Evolutionary conservation across 2,329 filamentous ascomycete genomes (phyloP), one percentile per base, ranked within the genome.

Genomic region (Diaporthe sp.): DNA sequence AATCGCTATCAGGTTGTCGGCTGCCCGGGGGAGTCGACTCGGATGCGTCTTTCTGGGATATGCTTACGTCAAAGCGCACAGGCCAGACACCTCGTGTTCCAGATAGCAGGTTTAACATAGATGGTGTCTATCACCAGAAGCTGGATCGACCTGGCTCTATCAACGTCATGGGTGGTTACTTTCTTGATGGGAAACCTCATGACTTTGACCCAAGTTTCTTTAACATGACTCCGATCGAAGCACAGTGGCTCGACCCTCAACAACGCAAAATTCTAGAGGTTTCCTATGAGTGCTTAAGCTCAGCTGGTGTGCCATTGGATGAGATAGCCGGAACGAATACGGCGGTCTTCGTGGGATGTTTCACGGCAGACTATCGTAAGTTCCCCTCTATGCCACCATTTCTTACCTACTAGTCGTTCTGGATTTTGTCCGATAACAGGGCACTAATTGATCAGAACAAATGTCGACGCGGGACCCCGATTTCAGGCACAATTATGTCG

Each of bases 141-240:
- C 22, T 35, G 2, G 72, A 81, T 45, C 66, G 75, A 0, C 79
- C 79, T 40, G 80, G 80, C 12, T 69, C 54, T 54, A 74, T 79
- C 35, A 55, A 52, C 33, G 54, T 76, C 28, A 45, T 79, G 13
- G 78, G 78, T 6, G 78, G 79, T 10, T 82, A 82, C 57, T 79
- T 83, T 30, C 60, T 81, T 4, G 71, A 80, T 10, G 78, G 79
- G 9, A 78, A 81, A 69, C 71, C 81, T 17, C 72, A 77, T 13
- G 73, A 72, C 22, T 86, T 85, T 73, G 84, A 86, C 76, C 52
- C 82, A 1, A 74, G 76, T 9, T 85, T 87, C 77, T 87, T 87
- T 78, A 79, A 80, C 55, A 84, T 86, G 58, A 81, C 78, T 0
- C 80, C 82, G 1, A 76, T 80, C 13, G 85, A 87, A 75, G 84